Base-by-base conservation (phyloP, 2,329 filamentous ascomycete species). In the Capronia coronata region DNA sequence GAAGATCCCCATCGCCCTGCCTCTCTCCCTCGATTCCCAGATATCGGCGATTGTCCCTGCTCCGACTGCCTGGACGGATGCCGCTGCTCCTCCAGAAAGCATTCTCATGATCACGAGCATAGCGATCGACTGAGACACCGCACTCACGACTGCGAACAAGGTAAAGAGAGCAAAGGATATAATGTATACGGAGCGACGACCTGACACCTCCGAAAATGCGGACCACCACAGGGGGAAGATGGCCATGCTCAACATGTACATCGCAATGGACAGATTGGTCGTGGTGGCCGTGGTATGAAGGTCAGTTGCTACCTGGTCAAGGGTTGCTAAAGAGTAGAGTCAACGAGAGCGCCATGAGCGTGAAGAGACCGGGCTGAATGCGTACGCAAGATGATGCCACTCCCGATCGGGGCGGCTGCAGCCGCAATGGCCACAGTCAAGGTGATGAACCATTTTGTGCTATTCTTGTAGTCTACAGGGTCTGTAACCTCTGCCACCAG, bases 161-260 rank as follows among this genome's bases (percentile, higher is more conserved):
- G 83, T 71, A 62, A 87, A 90, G 11, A 91, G 70, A 18, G 74
- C 64, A 64, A 93, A 93, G 0, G 85, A 89, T 27, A 78, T 68
- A 25, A 94, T 68, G 64, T 91, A 93, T 59, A 94, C 84, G n/a
- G 80, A 82, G 18, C 87, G 79, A 34, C 87, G 79, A 10, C 87
- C 87, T 1, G 75, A 63, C 2, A 68, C 68, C 59, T 93, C 87
- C 7, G 84, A 87, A 62, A 93, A 89, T 1, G 83, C 83, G 1
- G 84, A 87, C 86, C 86, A 93, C 87, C 87, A 93, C 0, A 94
- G 73, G 0, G 87, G 87, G 58, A 89, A 91, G 38, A 93, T 87
- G 48, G 82, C 79, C 86, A 93, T 87, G 59, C 78, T 73, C 3
- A 93, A 73, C 86, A 93, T 88, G 65, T 90, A 93, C 49, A 91